A percentile compares a stretch with the other conserved stretches of the same genome.
Evolutionary conservation across 2,329 filamentous ascomycete species (phyloP).

Genomic region (Penicillium sp.): DNA sequence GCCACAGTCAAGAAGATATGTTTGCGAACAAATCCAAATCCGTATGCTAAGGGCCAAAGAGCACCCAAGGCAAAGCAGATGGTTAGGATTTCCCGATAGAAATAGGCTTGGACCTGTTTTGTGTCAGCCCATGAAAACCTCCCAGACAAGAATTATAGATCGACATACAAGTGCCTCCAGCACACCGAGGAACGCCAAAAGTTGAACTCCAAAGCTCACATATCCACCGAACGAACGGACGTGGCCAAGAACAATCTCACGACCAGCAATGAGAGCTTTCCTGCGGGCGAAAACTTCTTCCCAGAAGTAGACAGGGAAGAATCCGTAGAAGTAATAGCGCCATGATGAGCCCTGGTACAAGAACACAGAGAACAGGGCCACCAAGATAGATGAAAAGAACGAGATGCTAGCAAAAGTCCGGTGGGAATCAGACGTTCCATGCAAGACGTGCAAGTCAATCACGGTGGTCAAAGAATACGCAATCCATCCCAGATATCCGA

Average conservation of each 20-base stretch:
- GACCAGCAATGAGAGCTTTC: slow-evolving; percentile 66
- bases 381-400: slow-evolving; percentile 74
- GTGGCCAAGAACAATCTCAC: slow-evolving; percentile 67
- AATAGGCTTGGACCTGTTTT: slow-evolving; percentile 81
- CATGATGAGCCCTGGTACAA: slow-evolving; percentile 74
- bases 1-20: slow-evolving; percentile 65
- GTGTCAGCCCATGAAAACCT: not conserved
- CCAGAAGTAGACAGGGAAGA: slow-evolving; percentile 96
- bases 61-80: slow-evolving; percentile 72
- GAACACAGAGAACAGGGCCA: slow-evolving; percentile 75
- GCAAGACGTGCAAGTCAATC: slow-evolving; percentile 81
- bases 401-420: slow-evolving; percentile 61
- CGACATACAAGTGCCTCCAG: slow-evolving; percentile 72
- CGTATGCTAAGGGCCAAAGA: slow-evolving; percentile 76
- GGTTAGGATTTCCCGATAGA: slow-evolving; percentile 84
- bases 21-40: slow-evolving; percentile 66
- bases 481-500: slow-evolving; percentile 95
- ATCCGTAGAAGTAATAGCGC: slow-evolving; percentile 86
- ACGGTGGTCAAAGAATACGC: slow-evolving; percentile 87
- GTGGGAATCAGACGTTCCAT: slow-evolving; percentile 64
- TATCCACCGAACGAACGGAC: slow-evolving; percentile 61
- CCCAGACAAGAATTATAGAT: not conserved
- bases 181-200: slow-evolving; percentile 67
- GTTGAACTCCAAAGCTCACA: slow-evolving; percentile 63
- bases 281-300: slow-evolving; percentile 86